Conservation (phyloP, 331 rosid species). For the Ulmus americana region DNA sequence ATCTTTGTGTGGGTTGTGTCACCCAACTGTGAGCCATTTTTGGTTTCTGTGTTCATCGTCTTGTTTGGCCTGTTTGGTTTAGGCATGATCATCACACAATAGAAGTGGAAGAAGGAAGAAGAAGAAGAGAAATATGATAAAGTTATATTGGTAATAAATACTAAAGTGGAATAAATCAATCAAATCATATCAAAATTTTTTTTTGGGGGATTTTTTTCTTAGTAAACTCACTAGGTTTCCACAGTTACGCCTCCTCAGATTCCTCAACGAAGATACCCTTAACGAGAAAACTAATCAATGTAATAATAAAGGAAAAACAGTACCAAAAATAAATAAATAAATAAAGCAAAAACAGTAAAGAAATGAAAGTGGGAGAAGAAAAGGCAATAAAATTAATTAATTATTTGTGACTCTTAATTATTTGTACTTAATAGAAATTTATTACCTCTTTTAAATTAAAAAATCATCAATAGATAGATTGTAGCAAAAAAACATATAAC, state of each 20-base stretch:
- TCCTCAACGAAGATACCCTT: slow-evolving; percentile 51
- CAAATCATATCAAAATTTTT: slow-evolving; percentile 24
- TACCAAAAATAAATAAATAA: slow-evolving; percentile 4
- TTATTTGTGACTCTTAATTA: too few relatives aligned
- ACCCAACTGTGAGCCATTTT: slow-evolving; percentile 20
- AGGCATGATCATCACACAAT: slow-evolving; percentile 23
- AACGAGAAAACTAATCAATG: slow-evolving; percentile 38
- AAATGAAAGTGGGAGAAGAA: neutral
- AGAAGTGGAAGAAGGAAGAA: slow-evolving; percentile 9
- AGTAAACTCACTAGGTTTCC: slow-evolving; percentile 24
- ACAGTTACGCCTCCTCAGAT: slow-evolving; percentile 40
- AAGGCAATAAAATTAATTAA: neutral
- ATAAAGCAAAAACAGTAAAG: neutral
- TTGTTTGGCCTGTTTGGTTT: slow-evolving; percentile 27
- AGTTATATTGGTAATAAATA: slow-evolving; percentile 27
- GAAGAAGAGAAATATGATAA: slow-evolving; percentile 14
- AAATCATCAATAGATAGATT: too few relatives aligned
- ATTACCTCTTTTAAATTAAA: neutral
- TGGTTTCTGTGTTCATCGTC: slow-evolving; percentile 23
- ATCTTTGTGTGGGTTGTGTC: slow-evolving; percentile 65
- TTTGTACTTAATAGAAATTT: neutral
- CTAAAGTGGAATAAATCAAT: slow-evolving; percentile 13
- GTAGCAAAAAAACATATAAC: too few relatives aligned
- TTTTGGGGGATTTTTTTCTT: slow-evolving; percentile 16
- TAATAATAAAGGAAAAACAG: neutral